Evolutionary conservation across 352 stramenopile genomes (phyloP).

Genomic region (Phytopythium oedochilum): DNA sequence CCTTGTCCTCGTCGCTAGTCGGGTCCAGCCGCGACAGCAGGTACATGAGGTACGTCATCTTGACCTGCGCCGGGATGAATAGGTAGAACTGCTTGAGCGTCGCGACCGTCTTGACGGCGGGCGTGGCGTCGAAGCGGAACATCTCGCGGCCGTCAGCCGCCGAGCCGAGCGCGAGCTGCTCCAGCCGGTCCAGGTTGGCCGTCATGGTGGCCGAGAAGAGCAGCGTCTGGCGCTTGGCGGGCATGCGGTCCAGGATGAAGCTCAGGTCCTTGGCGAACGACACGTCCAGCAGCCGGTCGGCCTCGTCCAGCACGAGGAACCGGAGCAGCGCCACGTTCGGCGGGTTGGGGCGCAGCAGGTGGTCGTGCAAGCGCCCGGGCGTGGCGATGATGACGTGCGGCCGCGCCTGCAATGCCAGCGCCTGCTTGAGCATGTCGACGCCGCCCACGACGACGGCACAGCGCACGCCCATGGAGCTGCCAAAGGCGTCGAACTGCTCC

Average conservation of each 20-base stretch:
- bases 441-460: conserved; percentile 94
- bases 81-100: conserved; percentile 97
- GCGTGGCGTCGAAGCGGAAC: conserved; percentile 73
- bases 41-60: conserved; percentile 95
- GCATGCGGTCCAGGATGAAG: conserved; percentile 82
- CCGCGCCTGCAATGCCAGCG: conserved; percentile 80
- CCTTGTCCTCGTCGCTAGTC: conserved; percentile 52
- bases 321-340: conserved; percentile 88
- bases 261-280: conserved; percentile 86
- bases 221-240: conserved; percentile 90
- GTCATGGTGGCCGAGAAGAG: conserved; percentile 98
- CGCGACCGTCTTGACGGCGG: conserved; percentile 85
- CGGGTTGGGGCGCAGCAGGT: conserved; percentile 88
- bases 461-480: conserved; percentile 88
- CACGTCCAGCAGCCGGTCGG: conserved; percentile 91
- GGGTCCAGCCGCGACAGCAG: conserved; percentile 68
- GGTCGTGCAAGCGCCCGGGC: conserved; percentile 92
- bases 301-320: conserved; percentile 98
- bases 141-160: conserved; percentile 12
- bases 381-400: conserved; percentile 98
- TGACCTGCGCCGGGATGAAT: conserved; percentile 96
- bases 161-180: conserved; percentile 64
- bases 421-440: conserved; percentile 93
- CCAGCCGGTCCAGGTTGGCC: conserved; percentile 83
- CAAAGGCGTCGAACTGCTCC: conserved; percentile 96